Evolutionary conservation across 371 early-diverging fungal genomes (phyloP).

Genomic region (Mucor racemosus): DNA sequence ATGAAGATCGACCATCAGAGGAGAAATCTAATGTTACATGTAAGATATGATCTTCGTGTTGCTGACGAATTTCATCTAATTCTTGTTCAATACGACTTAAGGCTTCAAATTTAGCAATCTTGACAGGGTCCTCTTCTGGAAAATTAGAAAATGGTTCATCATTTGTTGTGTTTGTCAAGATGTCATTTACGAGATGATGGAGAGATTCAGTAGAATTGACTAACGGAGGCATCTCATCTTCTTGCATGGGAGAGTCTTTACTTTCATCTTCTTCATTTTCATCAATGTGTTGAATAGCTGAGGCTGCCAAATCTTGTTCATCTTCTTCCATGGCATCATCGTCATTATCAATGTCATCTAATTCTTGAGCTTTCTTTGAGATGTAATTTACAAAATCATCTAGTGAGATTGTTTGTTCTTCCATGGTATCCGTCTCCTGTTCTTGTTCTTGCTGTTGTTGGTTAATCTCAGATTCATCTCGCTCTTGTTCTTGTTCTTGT

Average conservation of each 20-base stretch:
- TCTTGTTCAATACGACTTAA: slow-evolving; percentile 32
- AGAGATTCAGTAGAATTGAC: slow-evolving; percentile 6
- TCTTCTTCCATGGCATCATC: slow-evolving; percentile 6
- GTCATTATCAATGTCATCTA: slow-evolving; percentile 9
- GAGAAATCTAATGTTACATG: slow-evolving; percentile 32
- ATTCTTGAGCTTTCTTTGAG: not conserved
- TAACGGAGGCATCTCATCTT: slow-evolving; percentile 6
- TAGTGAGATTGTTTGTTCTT: not conserved
- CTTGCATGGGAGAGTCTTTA: not conserved
- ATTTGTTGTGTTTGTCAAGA: not conserved
- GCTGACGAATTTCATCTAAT: slow-evolving; percentile 28
- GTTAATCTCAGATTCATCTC: slow-evolving; percentile 4
- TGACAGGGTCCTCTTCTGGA: slow-evolving; percentile 23
- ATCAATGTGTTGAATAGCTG: not conserved
- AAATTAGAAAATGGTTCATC: slow-evolving; percentile 3
- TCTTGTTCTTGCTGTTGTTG: slow-evolving; percentile 13
- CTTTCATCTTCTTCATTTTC: slow-evolving; percentile 6
- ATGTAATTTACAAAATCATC: slow-evolving; percentile 11
- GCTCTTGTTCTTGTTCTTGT: slow-evolving; percentile 6
- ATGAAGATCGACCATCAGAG: slow-evolving; percentile 16
- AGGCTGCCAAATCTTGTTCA: not conserved
- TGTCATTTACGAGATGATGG: slow-evolving; percentile 7
- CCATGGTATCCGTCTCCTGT: not conserved
- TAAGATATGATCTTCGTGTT: slow-evolving; percentile 26
- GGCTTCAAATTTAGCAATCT: slow-evolving; percentile 23